Conservation (phyloP, 2,329 filamentous ascomycete genomes). For the Huntiella bhutanensis region DNA sequence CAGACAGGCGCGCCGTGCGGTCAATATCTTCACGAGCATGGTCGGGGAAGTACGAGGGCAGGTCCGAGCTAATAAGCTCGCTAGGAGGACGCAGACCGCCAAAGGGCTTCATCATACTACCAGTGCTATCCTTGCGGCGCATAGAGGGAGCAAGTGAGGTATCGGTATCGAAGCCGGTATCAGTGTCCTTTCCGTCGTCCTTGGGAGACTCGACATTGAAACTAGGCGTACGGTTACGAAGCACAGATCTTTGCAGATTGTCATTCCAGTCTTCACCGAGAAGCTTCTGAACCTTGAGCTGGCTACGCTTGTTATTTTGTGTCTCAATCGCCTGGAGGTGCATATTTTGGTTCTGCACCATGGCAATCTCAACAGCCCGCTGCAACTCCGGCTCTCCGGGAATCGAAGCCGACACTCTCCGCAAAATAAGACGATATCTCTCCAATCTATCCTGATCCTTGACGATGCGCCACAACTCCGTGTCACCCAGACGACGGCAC, state of each 20-base stretch:
- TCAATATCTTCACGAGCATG: conserved; percentile 90
- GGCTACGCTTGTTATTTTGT: conserved; percentile 51
- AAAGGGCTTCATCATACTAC: conserved; percentile 50
- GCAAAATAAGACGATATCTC: conserved; percentile 72
- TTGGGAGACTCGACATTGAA: conserved; percentile 46
- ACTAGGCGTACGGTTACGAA: conserved; percentile 33
- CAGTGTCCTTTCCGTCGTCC: neutral
- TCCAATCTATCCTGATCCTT: conserved; percentile 72
- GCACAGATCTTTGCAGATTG: conserved; percentile 60
- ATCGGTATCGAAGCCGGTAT: conserved; percentile 20
- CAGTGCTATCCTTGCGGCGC: conserved; percentile 24
- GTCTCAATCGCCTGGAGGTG: conserved; percentile 44
- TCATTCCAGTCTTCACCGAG: conserved; percentile 75
- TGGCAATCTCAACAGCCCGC: conserved; percentile 70
- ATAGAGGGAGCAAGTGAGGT: conserved; percentile 26
- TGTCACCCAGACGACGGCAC: conserved; percentile 67
- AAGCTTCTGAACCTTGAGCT: conserved; percentile 74
- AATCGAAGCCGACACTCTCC: conserved; percentile 82
- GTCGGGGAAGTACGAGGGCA: conserved; percentile 94
- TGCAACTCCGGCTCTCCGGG: conserved; percentile 75
- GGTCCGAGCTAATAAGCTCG: conserved; percentile 89
- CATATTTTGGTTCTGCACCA: conserved; percentile 65
- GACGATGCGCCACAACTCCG: conserved; percentile 78
- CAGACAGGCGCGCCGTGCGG: conserved; percentile 79
- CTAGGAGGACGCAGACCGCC: conserved; percentile 85